phyloP scores from a whole-genome alignment of 441 rosid genomes.

The Syzygium syzygioides region DNA sequence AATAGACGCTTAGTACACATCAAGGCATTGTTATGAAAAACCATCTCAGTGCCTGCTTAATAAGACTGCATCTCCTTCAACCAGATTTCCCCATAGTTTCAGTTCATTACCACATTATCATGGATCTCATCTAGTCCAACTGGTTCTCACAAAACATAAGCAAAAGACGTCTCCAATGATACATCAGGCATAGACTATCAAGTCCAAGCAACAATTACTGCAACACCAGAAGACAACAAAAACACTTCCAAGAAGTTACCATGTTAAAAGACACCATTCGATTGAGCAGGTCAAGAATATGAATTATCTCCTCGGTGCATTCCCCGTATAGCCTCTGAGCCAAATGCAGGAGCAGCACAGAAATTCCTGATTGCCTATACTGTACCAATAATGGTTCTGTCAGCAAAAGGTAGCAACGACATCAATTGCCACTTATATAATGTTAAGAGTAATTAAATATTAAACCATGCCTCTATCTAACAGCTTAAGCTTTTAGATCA shows the following conservation, averaged over 20 bases:
- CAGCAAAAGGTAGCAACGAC: slow-evolving; percentile 1
- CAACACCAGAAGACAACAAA: neutral
- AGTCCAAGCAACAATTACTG: neutral
- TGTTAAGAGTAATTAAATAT: no score
- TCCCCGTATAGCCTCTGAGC: slow-evolving; percentile 57
- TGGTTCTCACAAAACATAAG: neutral
- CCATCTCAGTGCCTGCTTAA: neutral
- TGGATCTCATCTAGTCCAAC: neutral
- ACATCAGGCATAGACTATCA: neutral
- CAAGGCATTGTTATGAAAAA: neutral
- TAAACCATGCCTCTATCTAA: no score
- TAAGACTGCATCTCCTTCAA: neutral
- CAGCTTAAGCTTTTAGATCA: no score
- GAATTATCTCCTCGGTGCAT: slow-evolving; percentile 50
- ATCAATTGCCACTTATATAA: neutral
- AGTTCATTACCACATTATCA: neutral
- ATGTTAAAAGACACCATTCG: slow-evolving; percentile 74
- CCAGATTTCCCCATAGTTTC: neutral
- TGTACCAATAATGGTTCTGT: slow-evolving; percentile 21
- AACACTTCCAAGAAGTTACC: slow-evolving; percentile 36
- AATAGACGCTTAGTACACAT: neutral
- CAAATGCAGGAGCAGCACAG: slow-evolving; percentile 73
- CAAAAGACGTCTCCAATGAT: neutral
- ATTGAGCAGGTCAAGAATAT: slow-evolving; percentile 64
- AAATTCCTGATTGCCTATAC: slow-evolving; percentile 68